These are phyloP conservation scores for Dorcoceras hygrometricum DNA, from an alignment of 257 asterid genomes.

Conservation along the genomic window DNA sequence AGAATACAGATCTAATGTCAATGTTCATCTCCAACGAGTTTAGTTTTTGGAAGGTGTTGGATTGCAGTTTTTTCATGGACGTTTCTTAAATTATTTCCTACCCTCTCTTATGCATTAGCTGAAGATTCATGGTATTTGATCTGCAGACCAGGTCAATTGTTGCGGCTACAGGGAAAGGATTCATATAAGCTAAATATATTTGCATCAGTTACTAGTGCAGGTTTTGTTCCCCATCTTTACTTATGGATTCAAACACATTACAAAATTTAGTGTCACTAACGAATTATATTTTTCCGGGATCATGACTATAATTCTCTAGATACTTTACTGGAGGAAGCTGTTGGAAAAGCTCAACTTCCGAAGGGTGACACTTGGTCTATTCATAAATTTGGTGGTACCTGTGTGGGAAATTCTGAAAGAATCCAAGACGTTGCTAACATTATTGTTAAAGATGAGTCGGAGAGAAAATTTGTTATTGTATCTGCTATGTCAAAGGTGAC, in stretches of 20 bases:
- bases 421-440: slow-evolving; percentile 79
- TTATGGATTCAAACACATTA: slow-evolving; percentile 4
- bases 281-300: slow-evolving; percentile 7
- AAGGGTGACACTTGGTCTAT: slow-evolving; percentile 89
- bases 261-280: slow-evolving; percentile 7
- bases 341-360: slow-evolving; percentile 54
- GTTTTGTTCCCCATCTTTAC: slow-evolving; percentile 24
- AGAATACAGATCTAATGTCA: not conserved
- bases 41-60: not conserved
- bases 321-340: slow-evolving; percentile 46
- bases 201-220: slow-evolving; percentile 71
- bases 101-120: slow-evolving; percentile 6
- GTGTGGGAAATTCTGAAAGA: slow-evolving; percentile 90
- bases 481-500: slow-evolving; percentile 99
- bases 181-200: slow-evolving; percentile 31
- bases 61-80: not conserved
- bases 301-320: slow-evolving; percentile 33
- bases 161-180: slow-evolving; percentile 39
- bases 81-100: slow-evolving; percentile 1
- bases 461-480: slow-evolving; percentile 81
- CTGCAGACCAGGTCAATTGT: slow-evolving; percentile 46
- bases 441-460: slow-evolving; percentile 63
- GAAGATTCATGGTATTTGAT: slow-evolving; percentile 20
- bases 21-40: not conserved
- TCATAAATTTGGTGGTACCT: slow-evolving; percentile 97